These are phyloP conservation scores for Nicotiana tomentosiformis DNA, from an alignment of 257 asterid genomes.

Conservation along the genomic window DNA sequence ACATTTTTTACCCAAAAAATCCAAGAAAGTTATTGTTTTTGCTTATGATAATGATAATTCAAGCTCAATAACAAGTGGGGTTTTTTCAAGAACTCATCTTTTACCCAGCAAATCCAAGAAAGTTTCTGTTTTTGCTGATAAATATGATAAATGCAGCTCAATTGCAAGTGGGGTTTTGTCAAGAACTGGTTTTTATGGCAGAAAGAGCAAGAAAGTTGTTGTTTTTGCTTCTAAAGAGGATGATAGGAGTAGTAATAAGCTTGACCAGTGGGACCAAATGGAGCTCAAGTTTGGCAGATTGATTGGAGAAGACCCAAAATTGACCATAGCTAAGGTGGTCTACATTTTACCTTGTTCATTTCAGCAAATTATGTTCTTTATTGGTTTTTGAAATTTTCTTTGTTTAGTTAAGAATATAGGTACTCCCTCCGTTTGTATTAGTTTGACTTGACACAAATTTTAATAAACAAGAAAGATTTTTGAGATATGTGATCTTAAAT, in stretches of 20 bases:
- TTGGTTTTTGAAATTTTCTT: neutral
- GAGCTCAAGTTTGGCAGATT: conserved; percentile 90
- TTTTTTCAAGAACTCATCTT: conserved; percentile 18
- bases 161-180: neutral
- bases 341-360: neutral
- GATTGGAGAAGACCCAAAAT: conserved; percentile 95
- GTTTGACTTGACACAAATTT: too few relatives aligned
- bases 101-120: conserved; percentile 43
- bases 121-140: conserved; percentile 44
- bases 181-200: conserved; percentile 24
- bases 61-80: neutral
- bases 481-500: too few relatives aligned
- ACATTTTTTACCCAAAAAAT: conserved; percentile 32
- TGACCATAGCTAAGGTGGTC: conserved; percentile 82
- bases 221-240: conserved; percentile 70
- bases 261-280: conserved; percentile 82
- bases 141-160: conserved; percentile 31
- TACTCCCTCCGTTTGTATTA: neutral
- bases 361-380: neutral
- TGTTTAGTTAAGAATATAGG: neutral
- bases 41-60: conserved; percentile 52
- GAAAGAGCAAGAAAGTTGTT: conserved; percentile 40
- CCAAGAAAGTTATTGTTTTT: conserved; percentile 38
- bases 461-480: too few relatives aligned
- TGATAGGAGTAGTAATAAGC: conserved; percentile 33